These are phyloP conservation scores for Fusarium anthophilum DNA, from an alignment of 2,329 filamentous ascomycete genomes.

Conservation along the genomic window DNA sequence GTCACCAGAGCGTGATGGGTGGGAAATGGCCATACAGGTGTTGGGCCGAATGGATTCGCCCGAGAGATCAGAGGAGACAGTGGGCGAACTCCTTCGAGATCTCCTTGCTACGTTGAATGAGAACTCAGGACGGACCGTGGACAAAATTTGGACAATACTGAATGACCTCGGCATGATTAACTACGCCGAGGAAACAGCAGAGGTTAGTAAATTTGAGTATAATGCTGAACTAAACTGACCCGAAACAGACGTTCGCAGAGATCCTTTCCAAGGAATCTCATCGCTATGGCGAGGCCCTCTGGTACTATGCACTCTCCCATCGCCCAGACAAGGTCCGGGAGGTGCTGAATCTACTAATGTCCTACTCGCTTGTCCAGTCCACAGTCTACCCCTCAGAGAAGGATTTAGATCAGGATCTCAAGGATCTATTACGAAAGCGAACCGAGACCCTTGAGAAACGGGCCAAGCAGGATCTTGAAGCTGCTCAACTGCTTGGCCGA, in stretches of 20 bases:
- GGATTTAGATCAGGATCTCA: constrained; percentile 78
- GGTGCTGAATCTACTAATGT: constrained; percentile 86
- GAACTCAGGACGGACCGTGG: constrained; percentile 75
- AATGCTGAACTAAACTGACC: constrained; percentile 38
- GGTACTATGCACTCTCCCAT: constrained; percentile 91
- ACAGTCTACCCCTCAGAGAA: constrained; percentile 76
- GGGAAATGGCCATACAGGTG: constrained; percentile 88
- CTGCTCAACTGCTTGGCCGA: constrained; percentile 83
- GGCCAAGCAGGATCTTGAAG: constrained; percentile 79
- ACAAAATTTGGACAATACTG: constrained; percentile 83
- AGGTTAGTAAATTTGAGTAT: constrained; percentile 64
- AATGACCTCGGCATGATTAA: constrained; percentile 80
- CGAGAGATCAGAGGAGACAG: constrained; percentile 75
- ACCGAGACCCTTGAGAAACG: constrained; percentile 76
- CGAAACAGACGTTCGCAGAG: constrained; percentile 79
- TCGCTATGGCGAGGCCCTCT: constrained; percentile 84
- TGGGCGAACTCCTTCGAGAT: constrained; percentile 75
- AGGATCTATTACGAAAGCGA: constrained; percentile 74
- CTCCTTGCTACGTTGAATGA: constrained; percentile 71
- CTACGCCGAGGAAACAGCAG: constrained; percentile 82
- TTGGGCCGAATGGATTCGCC: constrained; percentile 82
- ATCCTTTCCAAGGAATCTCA: constrained; percentile 76
- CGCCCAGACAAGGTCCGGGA: constrained; percentile 81
- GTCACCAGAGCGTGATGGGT: constrained; percentile 71
- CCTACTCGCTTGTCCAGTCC: constrained; percentile 87